Evolutionary conservation across 345 rosid genomes (phyloP).

Genomic region (Acer saccharum): DNA sequence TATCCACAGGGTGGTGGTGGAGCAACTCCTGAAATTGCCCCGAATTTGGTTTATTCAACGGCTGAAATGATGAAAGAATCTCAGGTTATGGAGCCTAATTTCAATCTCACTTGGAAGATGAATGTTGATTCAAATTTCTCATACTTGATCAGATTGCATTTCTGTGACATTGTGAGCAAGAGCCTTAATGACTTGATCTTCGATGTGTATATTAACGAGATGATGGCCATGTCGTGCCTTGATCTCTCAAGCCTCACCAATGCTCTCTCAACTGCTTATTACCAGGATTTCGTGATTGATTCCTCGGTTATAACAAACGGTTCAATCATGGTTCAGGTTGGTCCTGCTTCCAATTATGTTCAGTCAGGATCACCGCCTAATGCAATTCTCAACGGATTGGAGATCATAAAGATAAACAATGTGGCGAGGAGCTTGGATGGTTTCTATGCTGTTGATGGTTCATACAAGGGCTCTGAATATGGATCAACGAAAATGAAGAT

Average conservation of each 20-base stretch:
- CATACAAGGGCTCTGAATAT: constrained; percentile 23
- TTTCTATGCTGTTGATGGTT: constrained; percentile 38
- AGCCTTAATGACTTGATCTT: constrained; percentile 61
- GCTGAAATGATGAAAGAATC: constrained; percentile 59
- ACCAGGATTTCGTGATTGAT: constrained; percentile 54
- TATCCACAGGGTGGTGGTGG: constrained; percentile 52
- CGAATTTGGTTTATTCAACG: constrained; percentile 54
- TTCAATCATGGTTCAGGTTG: constrained; percentile 63
- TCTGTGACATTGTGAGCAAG: constrained; percentile 82
- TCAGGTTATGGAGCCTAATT: constrained; percentile 46
- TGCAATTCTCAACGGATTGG: constrained; percentile 77
- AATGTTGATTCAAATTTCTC: constrained; percentile 53
- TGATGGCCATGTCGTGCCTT: constrained; percentile 40
- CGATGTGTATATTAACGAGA: constrained; percentile 62
- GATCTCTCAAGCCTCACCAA: constrained; percentile 57
- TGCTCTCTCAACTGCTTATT: constrained; percentile 57
- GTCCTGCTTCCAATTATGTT: constrained; percentile 40
- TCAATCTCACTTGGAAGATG: constrained; percentile 79
- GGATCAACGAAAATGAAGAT: constrained; percentile 45
- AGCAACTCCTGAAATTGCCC: constrained; percentile 54
- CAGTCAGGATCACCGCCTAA: constrained; percentile 39
- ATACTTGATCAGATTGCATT: constrained; percentile 70
- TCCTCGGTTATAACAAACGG: constrained; percentile 49
- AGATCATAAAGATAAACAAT: constrained; percentile 75
- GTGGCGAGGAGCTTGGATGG: constrained; percentile 60